Percentiles rank a stretch among this genome's conserved stretches.
These are phyloP conservation scores for Quercus lobata DNA, from an alignment of 331 rosid species.

Conservation along the genomic window DNA sequence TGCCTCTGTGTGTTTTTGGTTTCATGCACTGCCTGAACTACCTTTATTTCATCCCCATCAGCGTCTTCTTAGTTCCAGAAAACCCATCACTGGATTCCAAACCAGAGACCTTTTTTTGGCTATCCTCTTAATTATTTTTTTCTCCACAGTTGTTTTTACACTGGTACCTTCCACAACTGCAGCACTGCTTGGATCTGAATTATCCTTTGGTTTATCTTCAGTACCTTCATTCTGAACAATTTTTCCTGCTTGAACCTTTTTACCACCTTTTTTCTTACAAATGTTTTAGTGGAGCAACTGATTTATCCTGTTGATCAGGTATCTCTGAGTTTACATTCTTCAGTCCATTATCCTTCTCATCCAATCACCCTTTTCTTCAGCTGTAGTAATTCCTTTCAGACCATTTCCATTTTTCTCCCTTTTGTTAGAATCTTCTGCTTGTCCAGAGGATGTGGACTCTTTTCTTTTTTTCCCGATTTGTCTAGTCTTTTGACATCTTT, in stretches of 20 bases:
- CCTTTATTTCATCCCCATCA: slow-evolving; percentile 28
- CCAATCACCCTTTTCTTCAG: slow-evolving; percentile 37
- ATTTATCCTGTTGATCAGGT: slow-evolving; percentile 16
- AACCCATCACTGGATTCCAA: slow-evolving; percentile 37
- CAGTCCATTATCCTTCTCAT: slow-evolving; percentile 24
- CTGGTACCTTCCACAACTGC: slow-evolving; percentile 29
- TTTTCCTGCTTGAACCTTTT: slow-evolving; percentile 28
- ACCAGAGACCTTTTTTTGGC: slow-evolving; percentile 64
- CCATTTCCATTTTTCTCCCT: slow-evolving; percentile 42
- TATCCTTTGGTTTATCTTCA: slow-evolving; percentile 31
- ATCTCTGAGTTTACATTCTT: slow-evolving; percentile 18
- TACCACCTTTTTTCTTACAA: slow-evolving; percentile 33
- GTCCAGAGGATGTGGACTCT: slow-evolving; percentile 47
- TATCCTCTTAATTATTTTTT: slow-evolving; percentile 84
- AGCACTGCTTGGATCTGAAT: slow-evolving; percentile 27
- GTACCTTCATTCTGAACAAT: slow-evolving; percentile 25
- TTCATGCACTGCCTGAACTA: slow-evolving; percentile 27
- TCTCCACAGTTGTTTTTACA: slow-evolving; percentile 57
- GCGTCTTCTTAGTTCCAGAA: slow-evolving; percentile 30
- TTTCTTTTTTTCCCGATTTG: slow-evolving; percentile 45
- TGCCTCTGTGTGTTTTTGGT: slow-evolving; percentile 29
- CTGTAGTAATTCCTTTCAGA: slow-evolving; percentile 38
- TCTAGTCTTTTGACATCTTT: slow-evolving; percentile 33
- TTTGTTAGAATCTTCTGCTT: slow-evolving; percentile 42
- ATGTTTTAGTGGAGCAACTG: slow-evolving; percentile 28